Base-by-base conservation (phyloP, 2,329 filamentous ascomycete species). In the Fusarium udum region DNA sequence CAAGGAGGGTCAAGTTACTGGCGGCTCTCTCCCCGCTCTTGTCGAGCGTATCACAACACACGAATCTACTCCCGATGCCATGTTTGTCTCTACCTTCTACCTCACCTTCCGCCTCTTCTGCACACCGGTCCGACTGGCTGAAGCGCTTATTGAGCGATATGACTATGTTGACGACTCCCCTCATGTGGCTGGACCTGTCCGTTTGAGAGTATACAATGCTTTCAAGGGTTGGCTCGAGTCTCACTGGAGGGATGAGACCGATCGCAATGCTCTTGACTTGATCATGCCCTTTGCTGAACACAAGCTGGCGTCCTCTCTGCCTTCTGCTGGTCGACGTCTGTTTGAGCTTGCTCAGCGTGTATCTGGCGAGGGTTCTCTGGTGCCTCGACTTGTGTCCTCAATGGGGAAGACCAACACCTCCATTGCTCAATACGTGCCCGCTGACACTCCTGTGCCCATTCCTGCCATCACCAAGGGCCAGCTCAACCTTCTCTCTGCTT, bases 141-240 rank as follows among this genome's bases (percentile, higher is more conserved):
- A 94, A 79, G 89, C 92, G 8, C 87, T 99, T n/a, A 92, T 97
- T 60, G 92, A 96, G 64, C 92, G 97, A 36, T 99, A 97, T 81
- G 93, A 98, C 67, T 97, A 98, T 76, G 92, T 97, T 42, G 92
- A 90, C 18, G 92, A 96, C 67, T 93, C 92, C 53, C 89, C 91
- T 28, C 88, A 91, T 66, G 83, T 95, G 71, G 91, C 95, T 28
- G 89, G 87, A 6, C 94, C 95, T 0, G 95, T 98, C 28, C 91
- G 95, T 57, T 85, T 99, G 53, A 91, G 96, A 58, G 94, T 98
- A 3, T 98, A 97, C 85, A 98, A 99, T 80, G 92, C 95, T 64
- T 94, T 99, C 87, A 99, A 99, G 83, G 93, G 93, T 46, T 99
- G 96, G 96, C 86, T 99, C 26, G 96, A 98, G 84, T 96, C 93